These are phyloP conservation scores for Rhodotorula sp. DNA, from an alignment of 1,284 basidiomycete species.

Conservation along the genomic window DNA sequence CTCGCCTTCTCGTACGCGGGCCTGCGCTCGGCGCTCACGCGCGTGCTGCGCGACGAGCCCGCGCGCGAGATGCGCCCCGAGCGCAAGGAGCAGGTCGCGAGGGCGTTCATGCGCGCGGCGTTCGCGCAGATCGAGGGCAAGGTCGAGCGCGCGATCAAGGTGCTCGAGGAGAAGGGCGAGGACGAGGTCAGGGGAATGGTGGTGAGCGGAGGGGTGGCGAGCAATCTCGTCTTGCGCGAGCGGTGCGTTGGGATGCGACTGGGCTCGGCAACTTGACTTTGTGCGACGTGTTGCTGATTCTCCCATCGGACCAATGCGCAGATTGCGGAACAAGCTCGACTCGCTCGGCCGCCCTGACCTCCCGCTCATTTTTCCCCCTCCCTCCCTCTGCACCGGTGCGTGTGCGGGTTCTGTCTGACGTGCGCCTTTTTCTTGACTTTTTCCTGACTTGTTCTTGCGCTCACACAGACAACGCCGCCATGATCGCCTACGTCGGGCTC, in stretches of 20 bases:
- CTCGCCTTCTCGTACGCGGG: slow-evolving; percentile 76
- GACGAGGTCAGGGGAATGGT: slow-evolving; percentile 59
- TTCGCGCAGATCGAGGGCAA: slow-evolving; percentile 75
- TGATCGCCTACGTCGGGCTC: slow-evolving; percentile 90
- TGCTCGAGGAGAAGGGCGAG: slow-evolving; percentile 55
- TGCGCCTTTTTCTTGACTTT: too few species aligned
- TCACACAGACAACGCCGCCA: slow-evolving; percentile 80
- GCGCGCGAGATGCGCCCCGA: slow-evolving; percentile 26
- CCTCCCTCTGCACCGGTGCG: slow-evolving; percentile 75
- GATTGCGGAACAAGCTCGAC: slow-evolving; percentile 56
- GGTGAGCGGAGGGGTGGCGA: slow-evolving; percentile 86
- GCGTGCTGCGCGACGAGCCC: slow-evolving; percentile 16
- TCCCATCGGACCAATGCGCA: slow-evolving; percentile 41
- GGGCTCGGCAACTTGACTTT: too few species aligned
- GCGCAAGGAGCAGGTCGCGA: slow-evolving; percentile 57
- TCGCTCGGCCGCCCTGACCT: slow-evolving; percentile 50
- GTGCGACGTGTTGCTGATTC: too few species aligned
- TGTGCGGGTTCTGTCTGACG: too few species aligned
- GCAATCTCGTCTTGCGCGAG: slow-evolving; percentile 68
- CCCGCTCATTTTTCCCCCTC: slow-evolving; percentile 64
- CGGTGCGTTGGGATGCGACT: slow-evolving; percentile 55
- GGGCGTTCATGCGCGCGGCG: slow-evolving; percentile 71
- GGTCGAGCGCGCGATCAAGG: slow-evolving; percentile 62
- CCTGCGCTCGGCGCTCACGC: slow-evolving; percentile 49
- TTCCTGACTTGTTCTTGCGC: background rate